These are phyloP conservation scores for Luzula sylvatica DNA, from an alignment of 176 grass and related monocot species.

Conservation along the genomic window DNA sequence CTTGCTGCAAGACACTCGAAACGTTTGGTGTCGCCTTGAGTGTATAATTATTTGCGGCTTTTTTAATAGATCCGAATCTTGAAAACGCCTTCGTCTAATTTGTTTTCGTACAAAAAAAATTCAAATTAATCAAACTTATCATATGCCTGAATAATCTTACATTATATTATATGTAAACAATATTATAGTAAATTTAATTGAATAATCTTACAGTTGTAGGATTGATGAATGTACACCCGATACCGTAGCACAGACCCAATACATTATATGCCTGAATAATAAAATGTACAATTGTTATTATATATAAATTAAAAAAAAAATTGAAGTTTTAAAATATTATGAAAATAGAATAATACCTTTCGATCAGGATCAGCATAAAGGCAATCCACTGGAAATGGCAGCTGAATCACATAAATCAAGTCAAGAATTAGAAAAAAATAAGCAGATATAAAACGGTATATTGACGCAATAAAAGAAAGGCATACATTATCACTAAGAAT, in stretches of 20 bases:
- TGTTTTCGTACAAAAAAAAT: too few relatives aligned
- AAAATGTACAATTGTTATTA: not conserved
- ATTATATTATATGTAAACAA: too few relatives aligned
- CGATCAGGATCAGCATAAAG: slow-evolving; percentile 80
- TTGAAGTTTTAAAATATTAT: too few relatives aligned
- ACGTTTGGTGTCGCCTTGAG: slow-evolving; percentile 63
- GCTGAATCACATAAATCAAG: slow-evolving; percentile 34
- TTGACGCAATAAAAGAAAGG: not conserved
- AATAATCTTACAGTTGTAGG: slow-evolving; percentile 54
- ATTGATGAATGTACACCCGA: slow-evolving; percentile 83
- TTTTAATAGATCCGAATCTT: slow-evolving; percentile 66
- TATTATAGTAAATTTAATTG: too few relatives aligned
- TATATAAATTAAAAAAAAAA: not conserved
- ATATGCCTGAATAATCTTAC: too few relatives aligned
- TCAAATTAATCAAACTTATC: too few relatives aligned
- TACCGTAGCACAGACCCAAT: slow-evolving; percentile 75
- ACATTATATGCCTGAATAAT: slow-evolving; percentile 61
- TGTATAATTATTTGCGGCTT: slow-evolving; percentile 77
- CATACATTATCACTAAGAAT: slow-evolving; percentile 59
- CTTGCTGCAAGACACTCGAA: slow-evolving; percentile 76
- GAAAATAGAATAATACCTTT: slow-evolving; percentile 40
- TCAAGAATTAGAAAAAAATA: not conserved
- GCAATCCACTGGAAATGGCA: slow-evolving; percentile 77
- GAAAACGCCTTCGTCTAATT: slow-evolving; percentile 63
- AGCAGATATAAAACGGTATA: not conserved